Evolutionary conservation across 2,329 filamentous ascomycete species (phyloP).

Genomic region (Colletotrichum orchidophilum): DNA sequence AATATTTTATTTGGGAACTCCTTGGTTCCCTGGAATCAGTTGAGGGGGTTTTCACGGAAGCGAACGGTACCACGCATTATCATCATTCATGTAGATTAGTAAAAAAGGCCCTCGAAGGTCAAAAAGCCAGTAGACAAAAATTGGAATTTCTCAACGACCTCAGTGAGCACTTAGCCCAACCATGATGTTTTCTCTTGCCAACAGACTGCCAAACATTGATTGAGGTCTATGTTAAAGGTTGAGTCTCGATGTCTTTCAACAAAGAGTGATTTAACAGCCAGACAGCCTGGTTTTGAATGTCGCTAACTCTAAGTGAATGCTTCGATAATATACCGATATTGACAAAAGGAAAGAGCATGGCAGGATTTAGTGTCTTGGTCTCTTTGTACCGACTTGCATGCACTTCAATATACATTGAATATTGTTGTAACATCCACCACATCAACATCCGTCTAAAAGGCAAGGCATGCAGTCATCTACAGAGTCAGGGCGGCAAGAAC

Average conservation of each 20-base stretch:
- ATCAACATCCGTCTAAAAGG: background rate
- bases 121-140: conserved; percentile 1
- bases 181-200: too few species aligned
- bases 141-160: background rate
- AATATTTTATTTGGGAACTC: conserved; percentile 3
- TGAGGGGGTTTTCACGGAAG: background rate
- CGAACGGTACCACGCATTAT: background rate
- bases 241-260: background rate
- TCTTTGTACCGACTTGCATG: background rate
- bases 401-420: background rate
- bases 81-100: conserved; percentile 17
- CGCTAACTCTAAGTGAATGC: background rate
- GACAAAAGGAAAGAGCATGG: background rate
- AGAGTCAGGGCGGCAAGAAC: conserved; percentile 13
- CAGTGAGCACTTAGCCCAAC: background rate
- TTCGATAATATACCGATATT: background rate
- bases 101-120: background rate
- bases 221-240: too few species aligned
- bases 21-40: background rate
- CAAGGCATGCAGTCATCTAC: background rate
- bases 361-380: too few species aligned
- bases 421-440: background rate
- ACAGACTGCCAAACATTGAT: background rate
- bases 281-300: background rate
- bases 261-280: background rate